Evolutionary conservation across 805 yeast species (phyloP).

Genomic region (Metschnikowia noctiluminum): DNA sequence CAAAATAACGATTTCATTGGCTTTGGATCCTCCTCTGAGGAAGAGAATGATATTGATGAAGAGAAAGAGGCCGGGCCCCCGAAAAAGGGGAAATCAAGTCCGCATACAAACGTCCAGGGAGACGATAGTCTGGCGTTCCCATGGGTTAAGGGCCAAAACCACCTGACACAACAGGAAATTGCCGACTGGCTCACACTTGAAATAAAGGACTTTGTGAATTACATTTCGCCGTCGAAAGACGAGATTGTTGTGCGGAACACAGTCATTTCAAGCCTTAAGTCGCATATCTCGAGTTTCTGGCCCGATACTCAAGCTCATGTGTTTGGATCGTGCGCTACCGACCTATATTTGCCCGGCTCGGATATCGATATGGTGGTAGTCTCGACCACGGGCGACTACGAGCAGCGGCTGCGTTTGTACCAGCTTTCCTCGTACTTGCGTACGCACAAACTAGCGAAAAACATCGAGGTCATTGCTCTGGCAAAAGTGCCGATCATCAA

Average conservation of each 20-base stretch:
- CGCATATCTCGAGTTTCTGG: constrained; percentile 59
- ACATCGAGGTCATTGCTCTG: constrained; percentile 80
- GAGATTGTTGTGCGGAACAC: constrained; percentile 68
- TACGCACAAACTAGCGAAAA: constrained; percentile 56
- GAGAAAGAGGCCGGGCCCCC: constrained; percentile 28
- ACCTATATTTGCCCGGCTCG: constrained; percentile 87
- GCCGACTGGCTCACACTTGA: constrained; percentile 87
- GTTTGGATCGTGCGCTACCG: constrained; percentile 94
- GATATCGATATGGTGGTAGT: constrained; percentile 92
- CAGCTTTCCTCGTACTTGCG: constrained; percentile 70
- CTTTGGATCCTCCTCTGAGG: constrained; percentile 50
- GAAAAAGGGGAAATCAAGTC: constrained; percentile 37
- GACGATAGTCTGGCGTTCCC: constrained; percentile 46
- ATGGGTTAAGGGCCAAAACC: constrained; percentile 79
- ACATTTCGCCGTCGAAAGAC: constrained; percentile 76
- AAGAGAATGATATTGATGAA: constrained; percentile 22
- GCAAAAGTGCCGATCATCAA: constrained; percentile 95
- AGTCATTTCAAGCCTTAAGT: constrained; percentile 59
- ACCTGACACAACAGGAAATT: constrained; percentile 69
- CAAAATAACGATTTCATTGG: constrained; percentile 53
- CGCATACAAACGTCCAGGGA: constrained; percentile 10
- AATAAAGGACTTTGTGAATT: constrained; percentile 77
- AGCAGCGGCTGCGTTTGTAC: constrained; percentile 62
- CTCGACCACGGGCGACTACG: constrained; percentile 57
- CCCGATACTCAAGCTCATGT: constrained; percentile 75